Base-by-base conservation (phyloP, 768 basidiomycete genomes). In the Tricholoma bakamatsutake region DNA sequence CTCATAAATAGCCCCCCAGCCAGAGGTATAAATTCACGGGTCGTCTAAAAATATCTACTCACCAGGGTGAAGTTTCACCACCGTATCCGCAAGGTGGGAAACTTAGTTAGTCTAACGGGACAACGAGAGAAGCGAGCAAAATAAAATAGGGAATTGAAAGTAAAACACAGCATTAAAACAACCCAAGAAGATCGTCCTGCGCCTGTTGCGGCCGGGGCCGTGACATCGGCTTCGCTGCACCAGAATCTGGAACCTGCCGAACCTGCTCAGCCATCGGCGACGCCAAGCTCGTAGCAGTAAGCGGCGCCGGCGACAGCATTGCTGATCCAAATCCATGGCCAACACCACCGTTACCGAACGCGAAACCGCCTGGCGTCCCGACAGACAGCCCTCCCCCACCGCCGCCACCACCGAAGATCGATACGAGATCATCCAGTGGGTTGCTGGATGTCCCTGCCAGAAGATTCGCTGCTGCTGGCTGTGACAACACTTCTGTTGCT, bases 361-460 rank as follows among this genome's bases (percentile, higher is more conserved):
- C 53, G 33, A 66, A 61, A 6, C 60, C 54, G 10, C 61, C 42
- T 9, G 70, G 58, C 27, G 66, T 56, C 21, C 61, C 63, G 24
- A 61, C 49, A n/a, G 59, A 53, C 57, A 64, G 35, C 48, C 66
- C 66, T 53, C 63, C 65, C 18, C 71, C 69, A 59, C 73, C 65
- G 64, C 73, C 64, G 10, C 70, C 76, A 15, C 91, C 76, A 13
- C 91, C 92, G 67, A 97, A 97, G 61, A 97, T 90, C 7, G 93
- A 94, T 21, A 95, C 93, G 10, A 97, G 79, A 67, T 97, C 93
- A 69, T 96, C 93, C 43, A 96, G 76, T 1, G 94, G 94, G 67
- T 97, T 97, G 57, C 80, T 80, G 12, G 92, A 93, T 24, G 88
- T 87, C 4, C 88, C 89, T 2, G 86, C 78, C 13, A 93, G 76